Evolutionary conservation across 2,329 filamentous ascomycete species (phyloP).

Genomic region (Diaporthe vaccinii): DNA sequence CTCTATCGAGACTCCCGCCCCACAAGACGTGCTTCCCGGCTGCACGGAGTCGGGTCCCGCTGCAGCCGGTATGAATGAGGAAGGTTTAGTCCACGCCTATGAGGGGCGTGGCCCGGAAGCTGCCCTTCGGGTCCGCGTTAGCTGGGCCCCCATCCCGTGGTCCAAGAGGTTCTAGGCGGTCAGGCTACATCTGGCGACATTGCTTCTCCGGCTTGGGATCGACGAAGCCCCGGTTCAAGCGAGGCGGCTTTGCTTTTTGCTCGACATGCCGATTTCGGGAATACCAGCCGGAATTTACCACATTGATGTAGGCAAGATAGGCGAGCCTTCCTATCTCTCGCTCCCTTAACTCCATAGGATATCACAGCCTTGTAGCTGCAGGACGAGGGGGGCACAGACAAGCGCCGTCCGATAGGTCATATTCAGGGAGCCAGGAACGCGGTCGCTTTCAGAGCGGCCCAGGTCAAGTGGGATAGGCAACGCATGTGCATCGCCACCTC

Average conservation of each 20-base stretch:
- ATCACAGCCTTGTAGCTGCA: constrained; percentile 10
- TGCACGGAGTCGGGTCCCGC: constrained; percentile 16
- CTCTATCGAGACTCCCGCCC: not conserved
- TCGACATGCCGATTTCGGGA: constrained; percentile 1
- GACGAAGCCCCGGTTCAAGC: constrained; percentile 1
- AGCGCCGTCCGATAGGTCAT: constrained; percentile 6
- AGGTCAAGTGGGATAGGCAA: not conserved
- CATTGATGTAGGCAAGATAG: constrained; percentile 2
- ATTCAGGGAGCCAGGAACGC: not conserved
- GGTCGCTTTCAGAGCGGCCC: not conserved
- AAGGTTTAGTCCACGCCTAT: constrained; percentile 5
- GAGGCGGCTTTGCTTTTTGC: constrained; percentile 13
- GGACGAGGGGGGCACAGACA: not conserved
- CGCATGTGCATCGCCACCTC: constrained; percentile 17
- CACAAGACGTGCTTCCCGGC: constrained; percentile 25
- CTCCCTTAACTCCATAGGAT: not conserved
- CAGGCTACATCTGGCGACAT: not conserved
- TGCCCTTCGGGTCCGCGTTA: not conserved
- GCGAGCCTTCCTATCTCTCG: not conserved
- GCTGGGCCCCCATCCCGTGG: constrained; percentile 1
- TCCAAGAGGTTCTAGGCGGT: constrained; percentile 26
- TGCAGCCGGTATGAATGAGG: constrained; percentile 11
- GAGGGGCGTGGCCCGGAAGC: constrained; percentile 1
- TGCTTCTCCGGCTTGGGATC: constrained; percentile 27
- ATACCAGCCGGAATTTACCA: not conserved